phyloP scores from a whole-genome alignment of 192 early-diverging fungal genomes.

The Backusella luteola region DNA sequence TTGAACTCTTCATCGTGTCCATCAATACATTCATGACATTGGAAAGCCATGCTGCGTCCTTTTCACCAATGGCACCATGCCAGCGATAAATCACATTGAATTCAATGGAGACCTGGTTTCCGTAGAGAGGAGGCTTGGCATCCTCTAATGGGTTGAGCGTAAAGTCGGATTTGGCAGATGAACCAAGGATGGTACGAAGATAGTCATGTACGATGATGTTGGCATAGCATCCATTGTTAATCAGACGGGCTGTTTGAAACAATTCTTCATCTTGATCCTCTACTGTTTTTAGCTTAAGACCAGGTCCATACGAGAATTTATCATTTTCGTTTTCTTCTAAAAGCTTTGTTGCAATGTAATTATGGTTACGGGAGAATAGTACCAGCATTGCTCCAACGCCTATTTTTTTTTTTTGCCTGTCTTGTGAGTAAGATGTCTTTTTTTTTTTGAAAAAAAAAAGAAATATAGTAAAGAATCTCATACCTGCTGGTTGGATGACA shows the following conservation, averaged over 20 bases:
- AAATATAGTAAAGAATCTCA: not conserved
- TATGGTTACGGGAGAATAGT: constrained; percentile 52
- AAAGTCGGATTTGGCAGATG: constrained; percentile 24
- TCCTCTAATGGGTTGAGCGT: constrained; percentile 27
- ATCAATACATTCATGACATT: constrained; percentile 23
- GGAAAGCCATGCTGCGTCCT: constrained; percentile 38
- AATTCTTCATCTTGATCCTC: constrained; percentile 43
- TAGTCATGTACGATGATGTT: constrained; percentile 47
- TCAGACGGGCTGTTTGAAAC: constrained; percentile 50
- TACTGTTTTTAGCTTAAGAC: not conserved
- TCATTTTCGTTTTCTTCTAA: constrained; percentile 37
- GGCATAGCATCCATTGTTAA: constrained; percentile 45
- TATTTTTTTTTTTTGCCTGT: not conserved
- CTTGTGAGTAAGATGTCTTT: not conserved
- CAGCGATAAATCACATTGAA: constrained; percentile 47
- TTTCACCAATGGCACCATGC: constrained; percentile 42
- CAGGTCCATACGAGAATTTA: constrained; percentile 33
- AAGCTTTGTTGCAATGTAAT: constrained; percentile 46
- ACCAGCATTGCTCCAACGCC: constrained; percentile 38
- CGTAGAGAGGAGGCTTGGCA: constrained; percentile 15
- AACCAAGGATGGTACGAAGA: constrained; percentile 43
- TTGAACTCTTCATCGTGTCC: not conserved
- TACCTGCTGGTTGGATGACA: constrained; percentile 27
- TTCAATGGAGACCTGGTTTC: constrained; percentile 44
- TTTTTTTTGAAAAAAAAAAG: not conserved